Evolutionary conservation across 768 basidiomycete genomes (phyloP).

Genomic region (Xerocomus brunneocitrinus): DNA sequence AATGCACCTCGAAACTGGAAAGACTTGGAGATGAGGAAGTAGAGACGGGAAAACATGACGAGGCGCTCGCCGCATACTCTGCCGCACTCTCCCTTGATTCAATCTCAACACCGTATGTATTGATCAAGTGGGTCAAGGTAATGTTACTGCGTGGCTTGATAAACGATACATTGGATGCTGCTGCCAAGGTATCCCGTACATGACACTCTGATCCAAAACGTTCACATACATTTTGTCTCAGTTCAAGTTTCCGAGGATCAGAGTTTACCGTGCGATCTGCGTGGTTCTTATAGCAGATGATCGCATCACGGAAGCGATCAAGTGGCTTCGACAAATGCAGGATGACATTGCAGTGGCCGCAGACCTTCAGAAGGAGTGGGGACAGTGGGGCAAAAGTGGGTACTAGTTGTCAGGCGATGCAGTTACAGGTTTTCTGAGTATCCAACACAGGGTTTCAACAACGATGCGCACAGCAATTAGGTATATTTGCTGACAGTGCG

Average conservation of each 20-base stretch:
- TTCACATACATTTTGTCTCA: neutral
- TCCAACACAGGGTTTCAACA: neutral
- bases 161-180: neutral
- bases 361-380: neutral
- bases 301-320: neutral
- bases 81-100: neutral
- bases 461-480: neutral
- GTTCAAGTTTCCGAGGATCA: constrained; percentile 2
- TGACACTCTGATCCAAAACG: neutral
- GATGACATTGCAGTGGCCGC: neutral
- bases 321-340: constrained; percentile 2
- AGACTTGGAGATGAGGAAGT: neutral
- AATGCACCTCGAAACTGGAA: neutral
- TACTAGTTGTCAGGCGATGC: too few relatives aligned
- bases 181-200: neutral
- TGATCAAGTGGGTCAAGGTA: neutral
- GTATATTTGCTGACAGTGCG: neutral
- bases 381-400: constrained; percentile 7
- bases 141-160: neutral
- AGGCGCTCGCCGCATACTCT: neutral
- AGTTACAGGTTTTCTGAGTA: neutral
- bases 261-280: neutral
- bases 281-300: neutral
- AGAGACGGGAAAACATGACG: neutral
- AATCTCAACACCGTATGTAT: neutral